Evolutionary conservation across 2,329 filamentous ascomycete species (phyloP).

Genomic region (Sporothrix dimorphospora): DNA sequence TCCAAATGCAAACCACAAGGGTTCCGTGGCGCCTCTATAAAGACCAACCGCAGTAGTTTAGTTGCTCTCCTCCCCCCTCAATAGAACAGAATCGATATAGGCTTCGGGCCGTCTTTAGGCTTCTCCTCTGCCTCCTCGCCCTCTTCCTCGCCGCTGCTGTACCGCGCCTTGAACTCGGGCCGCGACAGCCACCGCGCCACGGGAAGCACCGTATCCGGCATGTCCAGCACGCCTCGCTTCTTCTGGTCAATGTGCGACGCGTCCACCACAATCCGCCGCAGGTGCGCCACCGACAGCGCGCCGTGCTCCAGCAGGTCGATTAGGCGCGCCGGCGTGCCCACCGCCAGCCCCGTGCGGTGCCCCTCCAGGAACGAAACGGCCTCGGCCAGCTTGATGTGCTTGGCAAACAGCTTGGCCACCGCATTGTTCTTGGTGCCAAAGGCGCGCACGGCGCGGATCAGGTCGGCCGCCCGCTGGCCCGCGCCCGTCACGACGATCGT

Average conservation of each 20-base stretch:
- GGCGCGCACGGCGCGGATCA: conserved; percentile 73
- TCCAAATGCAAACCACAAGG: neutral
- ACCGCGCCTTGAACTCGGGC: conserved; percentile 68
- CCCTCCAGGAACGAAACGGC: conserved; percentile 74
- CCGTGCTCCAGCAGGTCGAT: conserved; percentile 81
- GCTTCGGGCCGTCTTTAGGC: conserved; percentile 54
- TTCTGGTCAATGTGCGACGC: conserved; percentile 93
- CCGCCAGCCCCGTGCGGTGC: conserved; percentile 77
- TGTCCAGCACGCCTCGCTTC: conserved; percentile 90
- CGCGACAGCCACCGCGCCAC: conserved; percentile 74
- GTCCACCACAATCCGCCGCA: conserved; percentile 84
- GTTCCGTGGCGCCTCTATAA: neutral
- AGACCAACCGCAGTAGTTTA: neutral
- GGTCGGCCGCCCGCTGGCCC: conserved; percentile 81
- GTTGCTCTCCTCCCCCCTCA: neutral
- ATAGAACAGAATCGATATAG: conserved; percentile 43
- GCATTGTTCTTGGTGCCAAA: conserved; percentile 78
- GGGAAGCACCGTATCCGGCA: conserved; percentile 88
- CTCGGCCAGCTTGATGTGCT: conserved; percentile 95
- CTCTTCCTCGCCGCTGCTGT: conserved; percentile 41
- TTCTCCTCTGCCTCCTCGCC: conserved; percentile 30
- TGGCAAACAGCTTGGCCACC: conserved; percentile 93
- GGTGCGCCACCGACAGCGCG: conserved; percentile 68
- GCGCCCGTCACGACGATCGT: conserved; percentile 87
- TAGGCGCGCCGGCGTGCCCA: conserved; percentile 84